Evolutionary conservation across 345 rosid genomes (phyloP).

Genomic region (Leavenworthia alabamica): DNA sequence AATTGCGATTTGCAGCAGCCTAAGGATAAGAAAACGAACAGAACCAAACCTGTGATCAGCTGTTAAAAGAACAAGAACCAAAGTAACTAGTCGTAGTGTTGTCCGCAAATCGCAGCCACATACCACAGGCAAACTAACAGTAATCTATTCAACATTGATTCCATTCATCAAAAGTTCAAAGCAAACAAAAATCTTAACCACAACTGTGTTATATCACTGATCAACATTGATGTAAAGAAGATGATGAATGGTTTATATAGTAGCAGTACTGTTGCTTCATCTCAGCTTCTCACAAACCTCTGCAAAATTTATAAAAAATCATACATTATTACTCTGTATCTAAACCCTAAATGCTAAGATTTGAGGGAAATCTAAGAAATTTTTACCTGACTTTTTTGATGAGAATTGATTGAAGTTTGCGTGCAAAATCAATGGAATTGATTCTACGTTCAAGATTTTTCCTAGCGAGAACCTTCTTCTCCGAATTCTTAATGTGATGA

Average conservation of each 20-base stretch:
- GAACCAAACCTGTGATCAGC: too few species aligned
- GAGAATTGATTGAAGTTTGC: conserved; percentile 73
- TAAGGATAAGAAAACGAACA: too few species aligned
- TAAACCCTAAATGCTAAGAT: neutral
- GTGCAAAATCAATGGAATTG: conserved; percentile 62
- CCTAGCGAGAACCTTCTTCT: conserved; percentile 82
- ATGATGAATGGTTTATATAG: conserved; percentile 2
- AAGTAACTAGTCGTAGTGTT: too few species aligned
- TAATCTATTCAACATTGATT: conserved; percentile 10
- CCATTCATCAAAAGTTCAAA: conserved; percentile 14
- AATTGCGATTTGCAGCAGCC: too few species aligned
- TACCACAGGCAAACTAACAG: too few species aligned
- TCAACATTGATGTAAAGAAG: conserved; percentile 8
- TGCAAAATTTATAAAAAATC: conserved; percentile 1
- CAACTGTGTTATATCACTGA: conserved; percentile 12
- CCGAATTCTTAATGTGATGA: conserved; percentile 80
- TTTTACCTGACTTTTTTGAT: conserved; percentile 67
- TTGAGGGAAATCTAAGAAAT: neutral
- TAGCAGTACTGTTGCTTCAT: neutral
- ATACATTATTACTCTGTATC: neutral
- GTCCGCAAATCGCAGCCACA: too few species aligned
- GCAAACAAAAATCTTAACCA: neutral
- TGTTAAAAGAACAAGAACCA: too few species aligned
- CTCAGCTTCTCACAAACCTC: conserved; percentile 28
- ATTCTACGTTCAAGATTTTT: conserved; percentile 60